Evolutionary conservation across 2,329 filamentous ascomycete genomes (phyloP).

Genomic region (Macrophomina tecta): DNA sequence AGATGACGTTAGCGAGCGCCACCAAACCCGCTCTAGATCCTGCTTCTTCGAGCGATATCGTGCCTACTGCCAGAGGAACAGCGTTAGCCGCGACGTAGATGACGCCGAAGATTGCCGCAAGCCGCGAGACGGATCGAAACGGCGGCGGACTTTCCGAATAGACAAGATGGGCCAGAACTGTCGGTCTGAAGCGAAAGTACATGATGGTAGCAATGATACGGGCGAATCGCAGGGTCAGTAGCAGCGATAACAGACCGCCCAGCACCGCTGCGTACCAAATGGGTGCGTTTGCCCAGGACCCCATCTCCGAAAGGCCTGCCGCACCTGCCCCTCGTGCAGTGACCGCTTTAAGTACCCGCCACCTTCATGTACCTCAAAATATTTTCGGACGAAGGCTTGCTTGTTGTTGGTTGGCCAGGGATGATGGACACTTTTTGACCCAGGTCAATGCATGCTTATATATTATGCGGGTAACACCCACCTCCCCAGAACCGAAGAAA

Average conservation of each 20-base stretch:
- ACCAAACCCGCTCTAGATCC: background rate
- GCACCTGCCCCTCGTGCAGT: background rate
- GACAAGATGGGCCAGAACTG: background rate
- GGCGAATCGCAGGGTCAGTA: background rate
- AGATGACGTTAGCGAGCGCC: background rate
- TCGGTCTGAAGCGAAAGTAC: background rate
- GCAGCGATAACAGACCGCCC: background rate
- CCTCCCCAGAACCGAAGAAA: background rate
- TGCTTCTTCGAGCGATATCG: background rate
- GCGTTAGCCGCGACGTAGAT: background rate
- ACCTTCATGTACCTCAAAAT: background rate
- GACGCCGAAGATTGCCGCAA: background rate
- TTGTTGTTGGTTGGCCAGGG: background rate
- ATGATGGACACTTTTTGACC: background rate
- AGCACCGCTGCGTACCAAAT: background rate
- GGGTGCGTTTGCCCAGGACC: background rate
- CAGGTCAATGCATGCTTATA: background rate
- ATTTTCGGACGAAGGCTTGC: background rate
- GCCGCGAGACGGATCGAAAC: background rate
- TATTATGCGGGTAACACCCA: background rate
- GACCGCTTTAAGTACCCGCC: background rate
- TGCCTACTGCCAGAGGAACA: background rate
- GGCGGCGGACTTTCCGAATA: background rate
- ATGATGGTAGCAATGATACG: background rate
- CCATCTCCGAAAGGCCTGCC: background rate